These are phyloP conservation scores for Carpinus fangiana DNA, from an alignment of 306 rosid species.

Conservation along the genomic window DNA sequence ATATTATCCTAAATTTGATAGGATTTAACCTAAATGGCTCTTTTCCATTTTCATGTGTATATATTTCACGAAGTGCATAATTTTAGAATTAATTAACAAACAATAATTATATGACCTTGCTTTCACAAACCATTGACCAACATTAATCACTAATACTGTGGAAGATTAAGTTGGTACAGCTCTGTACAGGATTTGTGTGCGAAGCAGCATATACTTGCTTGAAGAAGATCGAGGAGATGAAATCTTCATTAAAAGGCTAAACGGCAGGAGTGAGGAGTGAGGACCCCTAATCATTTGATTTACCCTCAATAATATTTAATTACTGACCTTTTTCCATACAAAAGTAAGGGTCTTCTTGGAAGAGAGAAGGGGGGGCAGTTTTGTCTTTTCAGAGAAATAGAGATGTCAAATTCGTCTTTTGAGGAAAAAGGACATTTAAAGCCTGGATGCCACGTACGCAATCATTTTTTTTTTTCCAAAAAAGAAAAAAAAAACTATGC, in stretches of 20 bases:
- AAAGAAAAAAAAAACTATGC: background rate
- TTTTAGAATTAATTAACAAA: no score
- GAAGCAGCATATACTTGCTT: background rate
- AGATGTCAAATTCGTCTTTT: slow-evolving; percentile 23
- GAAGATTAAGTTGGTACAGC: background rate
- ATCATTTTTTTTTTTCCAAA: background rate
- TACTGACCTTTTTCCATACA: background rate
- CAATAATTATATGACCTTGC: no score
- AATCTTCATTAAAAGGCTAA: slow-evolving; percentile 40
- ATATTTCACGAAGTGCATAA: no score
- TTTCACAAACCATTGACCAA: no score
- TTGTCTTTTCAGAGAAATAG: slow-evolving; percentile 12
- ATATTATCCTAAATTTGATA: no score
- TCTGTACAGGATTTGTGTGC: background rate
- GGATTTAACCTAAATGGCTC: no score
- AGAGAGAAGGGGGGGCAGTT: slow-evolving; percentile 16
- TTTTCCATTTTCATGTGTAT: no score
- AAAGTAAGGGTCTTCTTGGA: background rate
- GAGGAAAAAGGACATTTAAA: background rate
- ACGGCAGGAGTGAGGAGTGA: background rate
- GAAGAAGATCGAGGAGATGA: slow-evolving; percentile 16
- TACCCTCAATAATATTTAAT: slow-evolving; percentile 3
- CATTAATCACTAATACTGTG: no score
- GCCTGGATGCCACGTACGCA: slow-evolving; percentile 9
- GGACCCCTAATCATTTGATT: slow-evolving; percentile 33